Evolutionary conservation across 345 rosid species (phyloP).

Genomic region (Leavenworthia alabamica): DNA sequence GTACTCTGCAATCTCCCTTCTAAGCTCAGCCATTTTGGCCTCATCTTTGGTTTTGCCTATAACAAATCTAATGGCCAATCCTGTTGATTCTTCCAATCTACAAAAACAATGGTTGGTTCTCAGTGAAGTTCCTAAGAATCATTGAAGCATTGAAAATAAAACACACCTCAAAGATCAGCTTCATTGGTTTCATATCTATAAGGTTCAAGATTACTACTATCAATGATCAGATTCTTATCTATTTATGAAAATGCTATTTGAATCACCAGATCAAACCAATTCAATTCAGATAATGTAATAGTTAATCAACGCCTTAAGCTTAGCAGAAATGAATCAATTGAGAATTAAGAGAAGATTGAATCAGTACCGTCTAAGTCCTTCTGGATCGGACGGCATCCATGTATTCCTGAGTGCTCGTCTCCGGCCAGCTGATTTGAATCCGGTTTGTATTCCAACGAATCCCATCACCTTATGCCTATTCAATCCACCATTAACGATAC

Average conservation of each 20-base stretch:
- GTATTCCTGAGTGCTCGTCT: slow-evolving; percentile 64
- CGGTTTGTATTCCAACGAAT: slow-evolving; percentile 80
- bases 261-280: slow-evolving; percentile 1
- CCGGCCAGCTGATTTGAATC: slow-evolving; percentile 52
- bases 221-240: slow-evolving; percentile 11
- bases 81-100: slow-evolving; percentile 79
- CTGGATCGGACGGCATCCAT: slow-evolving; percentile 79
- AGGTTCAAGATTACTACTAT: too few species aligned
- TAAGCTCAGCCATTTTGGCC: slow-evolving; percentile 51
- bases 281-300: too few species aligned
- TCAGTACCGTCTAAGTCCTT: slow-evolving; percentile 59
- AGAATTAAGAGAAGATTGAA: background rate
- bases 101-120: too few species aligned
- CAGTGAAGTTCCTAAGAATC: background rate
- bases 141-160: too few species aligned
- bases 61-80: slow-evolving; percentile 64
- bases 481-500: slow-evolving; percentile 5
- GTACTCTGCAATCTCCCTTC: slow-evolving; percentile 56
- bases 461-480: slow-evolving; percentile 71
- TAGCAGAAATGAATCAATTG: background rate
- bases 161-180: too few species aligned
- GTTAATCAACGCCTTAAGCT: too few species aligned
- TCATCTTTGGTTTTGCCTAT: slow-evolving; percentile 55
- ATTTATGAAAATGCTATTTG: background rate
- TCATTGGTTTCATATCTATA: too few species aligned